Evolutionary conservation across 768 basidiomycete species (phyloP), one percentile per base, ranked within the genome.

Genomic region (Rhodotorula diobovata): DNA sequence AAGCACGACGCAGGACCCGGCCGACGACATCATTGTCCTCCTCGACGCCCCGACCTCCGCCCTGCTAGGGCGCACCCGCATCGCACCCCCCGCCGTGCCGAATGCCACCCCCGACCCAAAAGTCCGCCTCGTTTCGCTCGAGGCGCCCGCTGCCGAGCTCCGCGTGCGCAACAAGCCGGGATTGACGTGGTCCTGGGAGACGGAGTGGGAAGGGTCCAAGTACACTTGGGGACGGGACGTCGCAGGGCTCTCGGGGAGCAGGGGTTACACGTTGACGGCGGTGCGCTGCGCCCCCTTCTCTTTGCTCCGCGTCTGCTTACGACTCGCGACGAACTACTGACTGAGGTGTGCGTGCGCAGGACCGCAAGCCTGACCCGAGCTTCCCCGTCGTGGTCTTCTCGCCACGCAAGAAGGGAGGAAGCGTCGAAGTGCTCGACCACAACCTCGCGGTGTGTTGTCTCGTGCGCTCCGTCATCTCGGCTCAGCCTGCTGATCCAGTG

Each of bases 111-210:
- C 70, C 9, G 59, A 61, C 32, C 61, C 66, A 1, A 54, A 55
- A 16, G 39, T 55, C 35, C 65, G 70, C 32, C 45, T 58, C 18
- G 63, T 67, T 37, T 10, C 7, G 11, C 66, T 71, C 50, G 46
- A 32, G 5, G 20, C 16, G 2, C 70, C 70, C 7, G n/a, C 1
- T 2, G 48, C 35, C 14, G 70, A 67, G 5, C 63, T 66, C 14
- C 51, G 12, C 10, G 28, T 71, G 10, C 39, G 34, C 23, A 37
- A 45, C 21, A 30, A 21, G 28, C 39, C 20, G 6, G 48, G 61
- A 11, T 14, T 71, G 30, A 60, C 57, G 12, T 71, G 70, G 70
- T 28, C 50, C 28, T 71, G 70, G 70, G 56, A 63, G 43, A 55
- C 67, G 48, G 70, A 67, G 41, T 71, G 70, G 70, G 54, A 71